Evolutionary conservation across 2,329 filamentous ascomycete genomes (phyloP), one percentile per base, ranked within the genome.

Genomic region (Fusarium sp.): DNA sequence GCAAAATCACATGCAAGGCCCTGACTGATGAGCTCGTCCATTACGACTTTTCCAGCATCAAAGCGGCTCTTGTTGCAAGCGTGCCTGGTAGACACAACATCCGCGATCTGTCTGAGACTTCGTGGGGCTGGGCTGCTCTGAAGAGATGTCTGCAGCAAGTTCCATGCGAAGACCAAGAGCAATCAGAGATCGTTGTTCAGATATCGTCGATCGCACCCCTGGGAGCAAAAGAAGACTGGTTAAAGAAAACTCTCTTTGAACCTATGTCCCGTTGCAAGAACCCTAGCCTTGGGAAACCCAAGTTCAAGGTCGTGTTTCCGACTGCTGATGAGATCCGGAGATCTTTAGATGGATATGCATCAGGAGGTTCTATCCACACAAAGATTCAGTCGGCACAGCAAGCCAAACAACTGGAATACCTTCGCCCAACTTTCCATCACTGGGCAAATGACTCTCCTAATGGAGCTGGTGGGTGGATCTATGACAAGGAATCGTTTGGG

Each of bases 191-290:
- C 32, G 88, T 91, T 2, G 81, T 88, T 5, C 91, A 97, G 82
- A 85, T 96, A 45, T 97, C 95, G 0, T 97, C 94, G 1, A 93
- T 97, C 57, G 95, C 95, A 3, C 95, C 94, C 0, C 85, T 97
- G 0, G 94, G 93, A 0, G 85, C 87, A 30, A 92, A 87, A 10
- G 89, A 94, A 61, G 89, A 87, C 62, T 97, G 95, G 95, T 84
- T 97, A 0, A 88, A 88, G 59, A 87, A 90, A 27, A 92, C 89
- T 0, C 83, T 94, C 18, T 93, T 93, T 77, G 82, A 83, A 13
- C 80, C 88, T 1, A 76, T 92, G 4, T 79, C 81, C 2, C 76
- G 73, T 34, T 86, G 81, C 25, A 80, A 76, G 37, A 75, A 72
- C 1, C 67, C 27, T 20, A 60, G 45, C 65, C 67, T 52, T 30